Percentiles rank a stretch among this genome's conserved stretches.
Evolutionary conservation across 306 rosid genomes (phyloP).

Genomic region (Sindora glabra): DNA sequence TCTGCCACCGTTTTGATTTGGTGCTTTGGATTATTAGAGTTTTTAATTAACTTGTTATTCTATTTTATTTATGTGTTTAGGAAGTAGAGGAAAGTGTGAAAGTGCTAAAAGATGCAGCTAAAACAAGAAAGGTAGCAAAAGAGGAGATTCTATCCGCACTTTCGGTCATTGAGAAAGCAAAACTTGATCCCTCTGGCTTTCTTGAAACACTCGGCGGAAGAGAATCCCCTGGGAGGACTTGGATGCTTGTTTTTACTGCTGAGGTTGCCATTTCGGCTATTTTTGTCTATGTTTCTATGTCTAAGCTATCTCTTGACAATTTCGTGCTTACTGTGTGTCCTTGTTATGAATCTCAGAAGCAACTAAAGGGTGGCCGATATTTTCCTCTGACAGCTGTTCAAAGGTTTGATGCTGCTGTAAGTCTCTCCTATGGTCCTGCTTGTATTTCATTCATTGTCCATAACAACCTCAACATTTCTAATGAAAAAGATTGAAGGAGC

Average conservation of each 20-base stretch:
- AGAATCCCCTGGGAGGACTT: constrained; percentile 86
- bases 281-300: not conserved
- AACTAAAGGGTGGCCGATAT: constrained; percentile 63
- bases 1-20: too few species aligned
- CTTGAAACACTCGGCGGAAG: constrained; percentile 70
- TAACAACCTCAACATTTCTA: not conserved
- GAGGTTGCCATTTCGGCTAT: constrained; percentile 34
- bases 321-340: constrained; percentile 15
- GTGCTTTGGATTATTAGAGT: too few species aligned
- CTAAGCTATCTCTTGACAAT: too few species aligned
- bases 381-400: constrained; percentile 89
- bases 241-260: constrained; percentile 90
- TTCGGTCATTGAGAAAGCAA: constrained; percentile 68
- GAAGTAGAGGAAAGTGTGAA: constrained; percentile 69
- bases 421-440: constrained; percentile 23
- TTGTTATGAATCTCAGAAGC: constrained; percentile 47
- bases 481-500: not conserved
- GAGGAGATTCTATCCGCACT: constrained; percentile 72
- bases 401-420: constrained; percentile 89
- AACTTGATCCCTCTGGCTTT: constrained; percentile 67
- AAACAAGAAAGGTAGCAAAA: constrained; percentile 52
- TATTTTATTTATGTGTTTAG: constrained; percentile 31
- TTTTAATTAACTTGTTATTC: not conserved
- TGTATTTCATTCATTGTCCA: constrained; percentile 5
- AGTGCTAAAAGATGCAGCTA: constrained; percentile 74